These are phyloP conservation scores for Wickerhamiella kazuoi DNA, from an alignment of 805 yeast species.

Conservation along the genomic window DNA sequence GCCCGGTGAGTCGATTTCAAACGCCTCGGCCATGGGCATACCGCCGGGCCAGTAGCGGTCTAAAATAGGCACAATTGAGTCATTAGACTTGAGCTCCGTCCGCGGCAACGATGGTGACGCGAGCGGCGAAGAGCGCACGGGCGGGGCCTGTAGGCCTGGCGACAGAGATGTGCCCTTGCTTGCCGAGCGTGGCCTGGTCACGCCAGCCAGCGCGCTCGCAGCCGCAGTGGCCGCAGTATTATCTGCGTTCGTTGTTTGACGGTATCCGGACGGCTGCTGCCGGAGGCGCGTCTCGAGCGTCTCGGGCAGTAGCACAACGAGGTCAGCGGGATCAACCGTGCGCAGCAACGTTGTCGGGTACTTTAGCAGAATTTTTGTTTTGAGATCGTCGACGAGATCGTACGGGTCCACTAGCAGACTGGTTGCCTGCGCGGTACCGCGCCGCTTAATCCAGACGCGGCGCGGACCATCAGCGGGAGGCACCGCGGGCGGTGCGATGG, in stretches of 20 bases:
- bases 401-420: slow-evolving; percentile 40
- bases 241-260: not conserved
- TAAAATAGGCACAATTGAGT: slow-evolving; percentile 36
- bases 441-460: slow-evolving; percentile 23
- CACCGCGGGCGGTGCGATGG: not conserved
- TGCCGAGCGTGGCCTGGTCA: not conserved
- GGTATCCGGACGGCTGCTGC: slow-evolving; percentile 5
- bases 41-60: slow-evolving; percentile 50
- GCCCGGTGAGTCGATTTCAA: slow-evolving; percentile 29
- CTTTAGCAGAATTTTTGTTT: slow-evolving; percentile 41
- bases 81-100: slow-evolving; percentile 35
- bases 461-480: slow-evolving; percentile 5
- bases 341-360: slow-evolving; percentile 51
- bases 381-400: slow-evolving; percentile 65
- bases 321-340: slow-evolving; percentile 51
- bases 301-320: slow-evolving; percentile 16
- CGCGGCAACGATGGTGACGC: slow-evolving; percentile 1
- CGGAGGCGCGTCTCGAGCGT: not conserved
- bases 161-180: not conserved
- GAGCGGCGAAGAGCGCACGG: not conserved
- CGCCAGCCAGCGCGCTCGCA: not conserved
- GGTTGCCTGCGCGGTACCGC: slow-evolving; percentile 36
- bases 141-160: not conserved
- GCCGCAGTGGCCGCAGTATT: not conserved
- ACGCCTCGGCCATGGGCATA: slow-evolving; percentile 48